Base-by-base conservation (phyloP, 495 filamentous ascomycete genomes). In the Coniosporium apollinis region DNA sequence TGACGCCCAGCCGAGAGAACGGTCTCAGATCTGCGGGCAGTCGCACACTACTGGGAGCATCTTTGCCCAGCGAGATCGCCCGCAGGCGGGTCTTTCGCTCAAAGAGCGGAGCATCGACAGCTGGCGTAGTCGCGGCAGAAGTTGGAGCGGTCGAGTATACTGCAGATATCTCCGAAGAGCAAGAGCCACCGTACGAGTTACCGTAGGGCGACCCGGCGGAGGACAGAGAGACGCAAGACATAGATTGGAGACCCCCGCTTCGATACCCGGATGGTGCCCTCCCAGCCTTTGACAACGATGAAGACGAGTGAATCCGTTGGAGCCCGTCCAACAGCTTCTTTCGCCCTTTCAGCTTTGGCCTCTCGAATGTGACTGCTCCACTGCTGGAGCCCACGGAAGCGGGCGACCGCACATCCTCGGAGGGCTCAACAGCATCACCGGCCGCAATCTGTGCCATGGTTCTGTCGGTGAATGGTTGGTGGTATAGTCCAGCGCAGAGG, bases 261-360 rank as follows among this genome's bases (percentile, higher is more conserved):
- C 77, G 61, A 46, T 76, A 76, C 21, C 58, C 61, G 22, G 61
- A 66, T 29, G 61, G 56, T 21, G 61, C 64, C 42, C 79, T 70
- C 19, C 72, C 64, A 32, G 75, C 52, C 34, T 73, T 71, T 20
- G 67, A 57, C 19, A 96, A 59, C 16, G 81, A 78, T 7, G 82
- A 79, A 2, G 79, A 84, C 2, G 89, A 94, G 11, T 85, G 80
- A 39, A 96, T 89, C 28, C 84, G 79, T 46, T 91, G 76, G 32
- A 97, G 67, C 32, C 72, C 74, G 40, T 82, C 75, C 15, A 94
- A 57, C 26, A 96, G 59, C 34, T 74, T 74, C 37, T 75, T 72
- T 21, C 81, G 70, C 16, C 80, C 76, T 52, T 75, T 84, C 31
- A 74, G 62, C 56, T 82, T 89, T 3, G 45, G 45, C 11, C n/a